Percentiles rank a stretch among this genome's conserved stretches.
Conservation (phyloP, 495 filamentous ascomycete species). For the Talaromyces borbonicus region DNA sequence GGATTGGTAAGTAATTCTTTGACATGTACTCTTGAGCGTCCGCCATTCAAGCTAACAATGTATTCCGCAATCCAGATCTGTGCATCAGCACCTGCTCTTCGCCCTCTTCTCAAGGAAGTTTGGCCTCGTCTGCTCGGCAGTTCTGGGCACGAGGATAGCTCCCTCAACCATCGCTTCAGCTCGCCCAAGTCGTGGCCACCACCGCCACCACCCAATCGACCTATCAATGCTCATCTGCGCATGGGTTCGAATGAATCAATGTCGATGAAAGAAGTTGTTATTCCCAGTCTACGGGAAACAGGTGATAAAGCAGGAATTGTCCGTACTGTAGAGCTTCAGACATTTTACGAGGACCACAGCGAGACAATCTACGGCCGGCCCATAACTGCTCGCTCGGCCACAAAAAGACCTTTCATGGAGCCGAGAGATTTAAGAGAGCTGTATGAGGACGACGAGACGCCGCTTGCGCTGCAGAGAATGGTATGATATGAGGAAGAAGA, state of each 20-base stretch:
- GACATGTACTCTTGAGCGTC: neutral
- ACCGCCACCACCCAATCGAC: neutral
- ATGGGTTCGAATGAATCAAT: conserved; percentile 1
- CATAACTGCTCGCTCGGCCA: neutral
- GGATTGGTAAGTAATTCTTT: conserved; percentile 42
- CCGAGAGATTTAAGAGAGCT: neutral
- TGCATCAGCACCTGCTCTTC: conserved; percentile 44
- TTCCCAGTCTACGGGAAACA: neutral
- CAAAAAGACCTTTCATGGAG: neutral
- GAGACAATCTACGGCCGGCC: neutral
- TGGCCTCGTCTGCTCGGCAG: conserved; percentile 26
- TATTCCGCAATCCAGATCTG: conserved; percentile 31
- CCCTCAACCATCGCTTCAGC: conserved; percentile 13
- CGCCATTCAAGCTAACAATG: neutral
- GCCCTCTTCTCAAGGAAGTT: conserved; percentile 40
- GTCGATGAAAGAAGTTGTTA: neutral
- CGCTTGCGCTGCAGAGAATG: neutral
- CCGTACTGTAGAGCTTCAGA: conserved; percentile 28
- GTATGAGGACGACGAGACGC: neutral
- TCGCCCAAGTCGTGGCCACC: conserved; percentile 17
- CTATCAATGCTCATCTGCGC: neutral
- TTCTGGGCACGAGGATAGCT: neutral
- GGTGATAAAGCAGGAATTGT: conserved; percentile 10
- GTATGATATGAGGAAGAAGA: neutral
- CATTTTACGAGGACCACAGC: conserved; percentile 10